Evolutionary conservation across 2,329 filamentous ascomycete species (phyloP).

Genomic region (Fusarium marasasianum): DNA sequence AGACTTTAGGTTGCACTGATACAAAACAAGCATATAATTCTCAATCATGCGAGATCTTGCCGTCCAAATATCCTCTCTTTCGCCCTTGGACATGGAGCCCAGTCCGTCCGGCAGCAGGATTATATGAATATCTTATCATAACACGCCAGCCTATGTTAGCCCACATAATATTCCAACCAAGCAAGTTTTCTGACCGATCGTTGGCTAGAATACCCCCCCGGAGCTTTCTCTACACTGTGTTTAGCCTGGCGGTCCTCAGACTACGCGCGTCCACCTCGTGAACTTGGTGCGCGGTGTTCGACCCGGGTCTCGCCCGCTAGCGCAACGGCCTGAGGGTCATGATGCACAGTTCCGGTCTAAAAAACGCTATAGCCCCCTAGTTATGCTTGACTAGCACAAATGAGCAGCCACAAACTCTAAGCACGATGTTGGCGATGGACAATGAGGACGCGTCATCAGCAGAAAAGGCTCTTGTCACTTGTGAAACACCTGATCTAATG

Average conservation of each 20-base stretch:
- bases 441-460: neutral
- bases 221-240: fast-evolving
- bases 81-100: neutral
- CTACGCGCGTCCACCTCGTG: neutral
- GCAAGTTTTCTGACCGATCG: neutral
- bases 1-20: neutral
- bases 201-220: neutral
- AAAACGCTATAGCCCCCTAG: neutral
- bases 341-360: neutral
- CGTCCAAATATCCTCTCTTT: neutral
- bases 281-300: neutral
- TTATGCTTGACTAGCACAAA: neutral
- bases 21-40: neutral
- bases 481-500: neutral
- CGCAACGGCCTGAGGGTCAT: neutral
- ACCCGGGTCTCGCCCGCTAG: neutral
- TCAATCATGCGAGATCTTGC: neutral
- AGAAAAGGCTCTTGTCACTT: neutral
- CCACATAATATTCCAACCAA: neutral
- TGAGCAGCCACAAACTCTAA: neutral
- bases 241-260: neutral
- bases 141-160: neutral
- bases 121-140: neutral
- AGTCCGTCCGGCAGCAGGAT: neutral
- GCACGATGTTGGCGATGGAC: neutral